phyloP scores from a whole-genome alignment of 352 stramenopile genomes.

The Pythium oligandrum region DNA sequence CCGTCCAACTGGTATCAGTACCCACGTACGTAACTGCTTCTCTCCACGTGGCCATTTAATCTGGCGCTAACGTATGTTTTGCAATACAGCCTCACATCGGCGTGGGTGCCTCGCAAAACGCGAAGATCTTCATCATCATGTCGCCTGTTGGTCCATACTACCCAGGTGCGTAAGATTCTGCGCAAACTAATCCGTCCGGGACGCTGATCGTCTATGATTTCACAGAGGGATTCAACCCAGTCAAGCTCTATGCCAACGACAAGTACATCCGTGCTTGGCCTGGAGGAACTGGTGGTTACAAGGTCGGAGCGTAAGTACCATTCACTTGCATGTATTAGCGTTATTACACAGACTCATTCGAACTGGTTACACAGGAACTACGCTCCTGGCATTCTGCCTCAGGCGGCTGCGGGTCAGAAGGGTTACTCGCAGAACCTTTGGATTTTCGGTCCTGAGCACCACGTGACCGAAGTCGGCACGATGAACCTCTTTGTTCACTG shows the following conservation, averaged over 20 bases:
- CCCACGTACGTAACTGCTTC: constrained; percentile 32
- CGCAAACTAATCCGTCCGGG: too few species aligned
- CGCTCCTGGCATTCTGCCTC: constrained; percentile 88
- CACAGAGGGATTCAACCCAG: constrained; percentile 85
- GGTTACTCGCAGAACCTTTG: constrained; percentile 93
- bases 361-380: constrained; percentile 53
- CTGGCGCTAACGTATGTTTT: background rate
- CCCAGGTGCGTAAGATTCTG: constrained; percentile 32
- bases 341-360: background rate
- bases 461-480: constrained; percentile 87
- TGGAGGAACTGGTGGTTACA: constrained; percentile 91
- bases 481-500: constrained; percentile 99
- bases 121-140: constrained; percentile 95
- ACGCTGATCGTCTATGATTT: background rate
- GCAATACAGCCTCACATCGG: constrained; percentile 80
- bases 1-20: constrained; percentile 92
- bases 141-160: constrained; percentile 98
- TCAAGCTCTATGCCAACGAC: constrained; percentile 90
- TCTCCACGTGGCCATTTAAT: background rate
- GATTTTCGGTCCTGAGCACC: constrained; percentile 93
- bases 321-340: background rate
- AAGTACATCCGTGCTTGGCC: constrained; percentile 95
- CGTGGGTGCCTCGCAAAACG: constrained; percentile 77
- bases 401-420: constrained; percentile 79
- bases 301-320: constrained; percentile 81